Conservation (phyloP, 2,329 filamentous ascomycete genomes). For the Xylaria sp. region DNA sequence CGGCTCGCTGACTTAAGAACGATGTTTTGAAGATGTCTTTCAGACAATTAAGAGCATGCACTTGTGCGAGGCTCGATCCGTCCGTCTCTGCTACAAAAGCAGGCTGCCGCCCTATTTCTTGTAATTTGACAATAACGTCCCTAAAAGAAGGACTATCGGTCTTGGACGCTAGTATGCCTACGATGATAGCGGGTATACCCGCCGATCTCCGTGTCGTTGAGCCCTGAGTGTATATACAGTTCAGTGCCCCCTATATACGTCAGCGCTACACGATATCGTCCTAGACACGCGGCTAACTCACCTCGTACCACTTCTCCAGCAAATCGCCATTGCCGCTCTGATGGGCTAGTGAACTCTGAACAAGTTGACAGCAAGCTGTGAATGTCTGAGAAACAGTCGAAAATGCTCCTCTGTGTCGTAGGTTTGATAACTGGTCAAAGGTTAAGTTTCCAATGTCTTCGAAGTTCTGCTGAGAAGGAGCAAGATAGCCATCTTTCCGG, state of each 20-base stretch:
- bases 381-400: conserved; percentile 93
- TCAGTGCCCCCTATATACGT: conserved; percentile 66
- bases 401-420: conserved; percentile 92
- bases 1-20: conserved; percentile 76
- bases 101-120: conserved; percentile 66
- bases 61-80: conserved; percentile 80
- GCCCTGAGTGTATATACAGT: conserved; percentile 77
- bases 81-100: conserved; percentile 67
- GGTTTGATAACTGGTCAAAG: conserved; percentile 82
- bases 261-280: conserved; percentile 18
- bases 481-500: conserved; percentile 56
- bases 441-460: conserved; percentile 76
- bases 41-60: conserved; percentile 93
- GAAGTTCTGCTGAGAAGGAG: conserved; percentile 67
- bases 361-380: conserved; percentile 77
- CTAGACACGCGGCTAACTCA: conserved; percentile 49
- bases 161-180: conserved; percentile 79
- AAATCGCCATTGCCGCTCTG: conserved; percentile 55
- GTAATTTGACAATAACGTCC: conserved; percentile 71
- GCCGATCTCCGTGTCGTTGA: conserved; percentile 91
- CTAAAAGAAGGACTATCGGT: conserved; percentile 69
- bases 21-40: conserved; percentile 92
- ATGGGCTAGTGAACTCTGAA: conserved; percentile 58
- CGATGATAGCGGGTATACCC: conserved; percentile 87
- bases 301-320: conserved; percentile 77